Base-by-base conservation (phyloP, 768 basidiomycete genomes). In the Tricholoma hemisulphureum region DNA sequence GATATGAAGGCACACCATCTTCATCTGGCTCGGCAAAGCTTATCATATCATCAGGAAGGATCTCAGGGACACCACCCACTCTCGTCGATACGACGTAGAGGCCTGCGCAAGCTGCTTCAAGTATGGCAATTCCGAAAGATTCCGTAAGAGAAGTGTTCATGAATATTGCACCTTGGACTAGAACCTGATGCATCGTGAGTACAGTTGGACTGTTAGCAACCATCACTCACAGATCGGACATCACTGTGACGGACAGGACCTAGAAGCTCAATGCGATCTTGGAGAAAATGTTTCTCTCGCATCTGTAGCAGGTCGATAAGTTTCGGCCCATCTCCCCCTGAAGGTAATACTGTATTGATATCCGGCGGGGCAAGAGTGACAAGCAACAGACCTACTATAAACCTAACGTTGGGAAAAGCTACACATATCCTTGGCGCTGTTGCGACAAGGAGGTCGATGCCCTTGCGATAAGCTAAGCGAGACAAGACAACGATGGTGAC, bases 81-180 rank as follows among this genome's bases (percentile, higher is more conserved):
- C 87, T 85, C 0, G 97, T 98, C 39, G 88, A 88, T 50, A 98
- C 96, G 51, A 98, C 89, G 67, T 96, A 96, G 14, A 98, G 79
- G 1, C 97, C 96, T 0, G 93, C 86, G 61, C 92, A 95, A 0
- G 97, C 97, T 0, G 96, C 97, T 75, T 99, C 97, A 41, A 99
- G 82, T 61, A 96, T 95, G n/a, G 91, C 92, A 62, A 96, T 98
- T 0, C 97, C 96, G 63, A 98, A 99, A 0, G 97, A 84, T 69
- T 98, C 97, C 1, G 96, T 98, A 23, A 98, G 80, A 0, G 94
- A 95, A 0, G 97, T 95, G 67, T 95, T 97, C 77, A 99, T 79
- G 73, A 89, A 99, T 59, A 99, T 95, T 11, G 91, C 81, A 1
- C 95, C 97, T 41, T 85, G 86, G 6, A 79, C 78, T 10, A 99